phyloP scores from a whole-genome alignment of 352 stramenopile species.

The Phytopythium vexans region DNA sequence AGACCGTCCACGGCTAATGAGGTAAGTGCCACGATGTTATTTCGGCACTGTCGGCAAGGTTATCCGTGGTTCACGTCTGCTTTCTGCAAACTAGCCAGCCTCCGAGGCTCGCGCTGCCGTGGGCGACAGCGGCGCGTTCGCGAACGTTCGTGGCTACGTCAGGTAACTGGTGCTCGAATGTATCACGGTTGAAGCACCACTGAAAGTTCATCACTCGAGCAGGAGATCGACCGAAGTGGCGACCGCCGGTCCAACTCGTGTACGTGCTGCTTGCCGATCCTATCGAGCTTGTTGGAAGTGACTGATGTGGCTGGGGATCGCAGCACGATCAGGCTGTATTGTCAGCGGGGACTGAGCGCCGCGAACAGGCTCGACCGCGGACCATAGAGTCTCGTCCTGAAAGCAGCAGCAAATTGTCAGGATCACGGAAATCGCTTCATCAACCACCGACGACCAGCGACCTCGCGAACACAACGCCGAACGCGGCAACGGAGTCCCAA shows the following conservation, averaged over 20 bases:
- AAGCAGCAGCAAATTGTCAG: background rate
- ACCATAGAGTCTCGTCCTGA: conserved; percentile 6
- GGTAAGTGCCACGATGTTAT: conserved; percentile 10
- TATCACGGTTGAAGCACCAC: background rate
- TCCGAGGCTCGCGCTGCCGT: background rate
- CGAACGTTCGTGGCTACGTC: conserved; percentile 41
- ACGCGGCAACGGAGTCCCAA: conserved; percentile 6
- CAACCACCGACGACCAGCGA: background rate
- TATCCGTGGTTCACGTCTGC: background rate
- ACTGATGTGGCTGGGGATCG: too few species aligned
- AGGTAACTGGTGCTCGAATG: conserved; percentile 22
- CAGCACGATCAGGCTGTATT: background rate
- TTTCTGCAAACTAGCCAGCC: background rate
- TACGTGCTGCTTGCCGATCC: too few species aligned
- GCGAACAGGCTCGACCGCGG: conserved; percentile 1
- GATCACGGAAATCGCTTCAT: background rate
- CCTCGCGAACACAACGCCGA: background rate
- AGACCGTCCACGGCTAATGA: conserved; percentile 25
- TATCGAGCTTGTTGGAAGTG: too few species aligned
- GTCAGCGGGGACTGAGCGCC: background rate
- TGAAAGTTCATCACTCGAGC: too few species aligned
- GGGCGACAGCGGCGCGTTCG: background rate
- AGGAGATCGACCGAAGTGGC: too few species aligned
- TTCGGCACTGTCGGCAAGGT: background rate
- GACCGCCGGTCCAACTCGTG: too few species aligned